Evolutionary conservation across 108 stramenopile genomes (phyloP).

Genomic region (Cyclotella choctawhatcheeana): DNA sequence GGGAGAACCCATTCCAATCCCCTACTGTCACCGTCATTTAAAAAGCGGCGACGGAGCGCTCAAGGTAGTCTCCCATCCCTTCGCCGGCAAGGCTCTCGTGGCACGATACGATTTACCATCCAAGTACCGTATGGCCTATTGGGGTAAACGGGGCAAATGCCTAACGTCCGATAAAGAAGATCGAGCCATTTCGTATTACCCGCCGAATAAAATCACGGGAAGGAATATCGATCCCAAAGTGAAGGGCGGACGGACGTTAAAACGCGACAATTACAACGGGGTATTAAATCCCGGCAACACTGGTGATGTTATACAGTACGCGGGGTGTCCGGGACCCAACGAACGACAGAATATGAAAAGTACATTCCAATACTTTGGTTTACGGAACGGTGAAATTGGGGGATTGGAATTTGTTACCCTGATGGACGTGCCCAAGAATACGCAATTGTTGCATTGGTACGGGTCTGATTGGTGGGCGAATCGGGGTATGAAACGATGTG

Average conservation of each 20-base stretch:
- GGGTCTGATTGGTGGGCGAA: constrained; percentile 70
- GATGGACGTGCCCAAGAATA: constrained; percentile 60
- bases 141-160: constrained; percentile 63
- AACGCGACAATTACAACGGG: constrained; percentile 68
- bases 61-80: constrained; percentile 58
- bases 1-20: constrained; percentile 72
- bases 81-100: constrained; percentile 66
- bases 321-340: constrained; percentile 66
- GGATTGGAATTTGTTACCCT: constrained; percentile 69
- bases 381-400: constrained; percentile 59
- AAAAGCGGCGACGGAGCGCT: constrained; percentile 64
- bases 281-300: constrained; percentile 65
- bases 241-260: constrained; percentile 44
- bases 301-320: constrained; percentile 69
- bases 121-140: constrained; percentile 62
- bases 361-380: constrained; percentile 72
- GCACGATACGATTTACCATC: constrained; percentile 62
- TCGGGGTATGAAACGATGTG: constrained; percentile 52
- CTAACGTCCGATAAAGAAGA: constrained; percentile 55
- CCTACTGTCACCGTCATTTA: constrained; percentile 61
- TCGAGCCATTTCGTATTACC: constrained; percentile 67
- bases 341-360: constrained; percentile 71
- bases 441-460: constrained; percentile 73
- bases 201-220: constrained; percentile 60
- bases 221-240: constrained; percentile 49